Percentiles rank a stretch among this genome's conserved stretches.
These are phyloP conservation scores for Thielaviopsis euricoi DNA, from an alignment of 2,329 filamentous ascomycete species.

Conservation along the genomic window DNA sequence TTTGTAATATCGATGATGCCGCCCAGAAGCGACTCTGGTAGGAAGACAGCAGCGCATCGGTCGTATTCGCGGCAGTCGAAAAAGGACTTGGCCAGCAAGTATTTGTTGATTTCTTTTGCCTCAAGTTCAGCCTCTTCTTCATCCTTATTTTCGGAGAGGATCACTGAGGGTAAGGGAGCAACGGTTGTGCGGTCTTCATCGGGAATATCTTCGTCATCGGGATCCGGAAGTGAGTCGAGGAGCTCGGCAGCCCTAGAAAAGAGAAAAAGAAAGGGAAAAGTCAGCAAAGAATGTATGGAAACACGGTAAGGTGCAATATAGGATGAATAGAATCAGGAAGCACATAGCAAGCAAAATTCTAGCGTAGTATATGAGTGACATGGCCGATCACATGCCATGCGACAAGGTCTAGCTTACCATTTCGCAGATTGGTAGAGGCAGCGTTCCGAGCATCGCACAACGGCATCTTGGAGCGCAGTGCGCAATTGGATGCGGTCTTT, in stretches of 20 bases:
- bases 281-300: neutral
- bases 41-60: conserved; percentile 75
- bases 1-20: conserved; percentile 38
- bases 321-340: neutral
- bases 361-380: too few species aligned
- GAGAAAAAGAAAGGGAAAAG: conserved; percentile 11
- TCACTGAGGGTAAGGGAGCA: conserved; percentile 23
- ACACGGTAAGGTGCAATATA: neutral
- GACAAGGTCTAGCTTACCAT: conserved; percentile 45
- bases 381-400: neutral
- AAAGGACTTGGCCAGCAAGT: conserved; percentile 79
- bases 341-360: neutral
- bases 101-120: conserved; percentile 62
- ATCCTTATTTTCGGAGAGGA: conserved; percentile 44
- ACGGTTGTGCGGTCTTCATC: conserved; percentile 18
- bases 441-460: conserved; percentile 81
- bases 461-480: conserved; percentile 64
- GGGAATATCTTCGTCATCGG: conserved; percentile 34
- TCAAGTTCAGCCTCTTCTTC: conserved; percentile 61
- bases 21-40: conserved; percentile 64
- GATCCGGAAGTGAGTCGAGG: conserved; percentile 61
- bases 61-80: conserved; percentile 95
- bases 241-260: conserved; percentile 73
- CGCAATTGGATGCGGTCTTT: conserved; percentile 21
- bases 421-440: conserved; percentile 94